Evolutionary conservation across 495 filamentous ascomycete species (phyloP).

Genomic region (Penicillium parvum): DNA sequence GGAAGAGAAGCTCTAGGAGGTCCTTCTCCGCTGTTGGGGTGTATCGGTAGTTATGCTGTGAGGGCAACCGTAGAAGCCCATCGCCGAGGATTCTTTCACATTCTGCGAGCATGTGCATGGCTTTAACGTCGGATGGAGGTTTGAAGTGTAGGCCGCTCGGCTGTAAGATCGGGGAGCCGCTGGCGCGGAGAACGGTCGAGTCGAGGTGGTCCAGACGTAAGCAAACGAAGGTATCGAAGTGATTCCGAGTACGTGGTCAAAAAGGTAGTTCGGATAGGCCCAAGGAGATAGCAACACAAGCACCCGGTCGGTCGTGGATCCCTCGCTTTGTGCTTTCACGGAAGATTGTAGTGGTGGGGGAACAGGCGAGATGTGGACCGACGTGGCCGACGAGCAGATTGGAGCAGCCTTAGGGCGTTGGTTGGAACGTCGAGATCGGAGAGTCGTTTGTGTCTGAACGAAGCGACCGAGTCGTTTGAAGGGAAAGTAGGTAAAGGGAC

Average conservation of each 20-base stretch:
- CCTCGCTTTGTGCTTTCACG: neutral
- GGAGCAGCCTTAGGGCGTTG: slow-evolving; percentile 8
- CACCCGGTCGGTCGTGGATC: neutral
- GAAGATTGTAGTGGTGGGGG: slow-evolving; percentile 24
- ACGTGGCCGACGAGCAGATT: slow-evolving; percentile 14
- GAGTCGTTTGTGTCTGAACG: too few relatives aligned
- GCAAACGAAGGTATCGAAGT: slow-evolving; percentile 5
- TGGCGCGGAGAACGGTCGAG: slow-evolving; percentile 14
- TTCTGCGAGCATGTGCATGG: slow-evolving; percentile 54
- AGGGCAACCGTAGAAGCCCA: slow-evolving; percentile 66
- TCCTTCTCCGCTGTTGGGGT: slow-evolving; percentile 60
- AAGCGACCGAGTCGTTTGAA: too few relatives aligned
- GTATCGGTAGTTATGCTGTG: slow-evolving; percentile 66
- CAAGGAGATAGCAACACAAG: neutral
- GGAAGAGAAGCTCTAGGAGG: slow-evolving; percentile 76
- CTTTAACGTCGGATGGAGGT: slow-evolving; percentile 10
- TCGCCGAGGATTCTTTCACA: slow-evolving; percentile 77
- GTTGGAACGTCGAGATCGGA: neutral
- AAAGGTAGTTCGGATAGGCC: neutral
- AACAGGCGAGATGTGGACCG: slow-evolving; percentile 20
- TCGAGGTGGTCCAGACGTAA: slow-evolving; percentile 8
- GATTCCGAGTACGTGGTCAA: slow-evolving; percentile 3
- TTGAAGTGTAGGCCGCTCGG: slow-evolving; percentile 8
- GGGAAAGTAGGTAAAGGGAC: neutral
- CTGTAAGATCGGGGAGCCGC: slow-evolving; percentile 11